Evolutionary conservation across 352 stramenopile genomes (phyloP).

Genomic region (Phytophthora europaea): DNA sequence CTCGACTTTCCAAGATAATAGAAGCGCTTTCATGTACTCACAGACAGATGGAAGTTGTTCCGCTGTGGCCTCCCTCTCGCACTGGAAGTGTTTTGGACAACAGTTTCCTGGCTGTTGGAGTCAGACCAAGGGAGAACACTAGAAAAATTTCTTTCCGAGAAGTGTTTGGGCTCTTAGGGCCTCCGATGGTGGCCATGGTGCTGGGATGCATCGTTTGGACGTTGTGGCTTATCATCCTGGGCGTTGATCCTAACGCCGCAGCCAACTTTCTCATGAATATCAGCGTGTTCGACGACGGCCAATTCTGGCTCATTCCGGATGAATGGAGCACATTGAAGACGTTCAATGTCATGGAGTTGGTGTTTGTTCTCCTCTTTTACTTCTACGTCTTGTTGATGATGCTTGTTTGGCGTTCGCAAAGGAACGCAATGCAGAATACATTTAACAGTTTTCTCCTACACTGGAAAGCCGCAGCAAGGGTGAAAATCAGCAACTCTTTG

Average conservation of each 20-base stretch:
- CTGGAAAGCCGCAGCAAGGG: slow-evolving; percentile 10
- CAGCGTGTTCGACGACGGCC: slow-evolving; percentile 24
- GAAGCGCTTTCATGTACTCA: background rate
- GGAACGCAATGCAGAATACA: slow-evolving; percentile 13
- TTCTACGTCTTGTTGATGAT: slow-evolving; percentile 26
- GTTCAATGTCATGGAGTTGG: slow-evolving; percentile 16
- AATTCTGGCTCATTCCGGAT: slow-evolving; percentile 42
- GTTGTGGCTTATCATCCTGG: slow-evolving; percentile 38
- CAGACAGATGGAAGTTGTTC: slow-evolving; percentile 7
- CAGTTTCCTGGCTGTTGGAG: background rate
- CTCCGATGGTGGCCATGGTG: slow-evolving; percentile 14
- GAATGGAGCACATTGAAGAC: slow-evolving; percentile 21
- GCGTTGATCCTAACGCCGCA: slow-evolving; percentile 28
- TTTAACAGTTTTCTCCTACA: background rate
- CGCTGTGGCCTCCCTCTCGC: background rate
- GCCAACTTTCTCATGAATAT: slow-evolving; percentile 47
- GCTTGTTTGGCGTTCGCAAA: slow-evolving; percentile 19
- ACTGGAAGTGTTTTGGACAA: background rate
- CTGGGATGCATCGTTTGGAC: slow-evolving; percentile 28
- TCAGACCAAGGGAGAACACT: background rate
- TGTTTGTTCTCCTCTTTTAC: slow-evolving; percentile 20
- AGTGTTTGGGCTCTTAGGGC: slow-evolving; percentile 14
- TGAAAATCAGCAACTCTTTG: background rate
- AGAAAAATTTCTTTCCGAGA: slow-evolving; percentile 17
- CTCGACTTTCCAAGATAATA: background rate